phyloP scores from a whole-genome alignment of 2,329 filamentous ascomycete species.

The Alternaria brassicae region DNA sequence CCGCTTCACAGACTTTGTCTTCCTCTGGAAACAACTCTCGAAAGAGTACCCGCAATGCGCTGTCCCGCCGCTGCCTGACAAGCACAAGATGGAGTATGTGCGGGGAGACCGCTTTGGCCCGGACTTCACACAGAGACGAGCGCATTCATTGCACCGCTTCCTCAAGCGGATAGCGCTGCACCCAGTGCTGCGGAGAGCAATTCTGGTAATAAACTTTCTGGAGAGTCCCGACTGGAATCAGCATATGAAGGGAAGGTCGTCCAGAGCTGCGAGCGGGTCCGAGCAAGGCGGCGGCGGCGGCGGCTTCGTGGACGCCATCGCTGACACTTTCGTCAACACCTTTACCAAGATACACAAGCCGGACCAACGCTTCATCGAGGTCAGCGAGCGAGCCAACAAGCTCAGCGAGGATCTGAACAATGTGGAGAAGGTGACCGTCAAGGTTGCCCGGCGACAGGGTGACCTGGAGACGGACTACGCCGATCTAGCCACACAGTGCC shows the following conservation, averaged over 20 bases:
- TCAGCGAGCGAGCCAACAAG: constrained; percentile 90
- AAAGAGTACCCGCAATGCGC: constrained; percentile 91
- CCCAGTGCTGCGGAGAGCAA: constrained; percentile 82
- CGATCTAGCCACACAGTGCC: constrained; percentile 92
- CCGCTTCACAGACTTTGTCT: constrained; percentile 97
- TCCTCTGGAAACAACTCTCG: constrained; percentile 88
- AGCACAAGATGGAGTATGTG: constrained; percentile 99
- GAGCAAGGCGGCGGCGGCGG: constrained; percentile 58
- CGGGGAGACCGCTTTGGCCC: constrained; percentile 92
- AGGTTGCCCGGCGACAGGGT: constrained; percentile 84
- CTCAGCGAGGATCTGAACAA: constrained; percentile 88
- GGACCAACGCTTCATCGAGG: constrained; percentile 92
- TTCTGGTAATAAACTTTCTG: constrained; percentile 85
- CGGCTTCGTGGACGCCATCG: constrained; percentile 91
- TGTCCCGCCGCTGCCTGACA: constrained; percentile 93
- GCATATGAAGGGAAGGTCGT: constrained; percentile 82
- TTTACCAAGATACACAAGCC: constrained; percentile 97
- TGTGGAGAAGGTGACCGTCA: constrained; percentile 93
- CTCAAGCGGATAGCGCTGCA: constrained; percentile 85
- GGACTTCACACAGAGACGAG: constrained; percentile 89
- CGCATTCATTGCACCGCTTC: constrained; percentile 90
- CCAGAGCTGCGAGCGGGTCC: constrained; percentile 63
- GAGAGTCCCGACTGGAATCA: constrained; percentile 97
- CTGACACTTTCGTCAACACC: constrained; percentile 95
- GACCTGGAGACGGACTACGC: constrained; percentile 88